Evolutionary conservation across 306 rosid genomes (phyloP), one percentile per base, ranked within the genome.

Genomic region (Adenanthera pavonina): DNA sequence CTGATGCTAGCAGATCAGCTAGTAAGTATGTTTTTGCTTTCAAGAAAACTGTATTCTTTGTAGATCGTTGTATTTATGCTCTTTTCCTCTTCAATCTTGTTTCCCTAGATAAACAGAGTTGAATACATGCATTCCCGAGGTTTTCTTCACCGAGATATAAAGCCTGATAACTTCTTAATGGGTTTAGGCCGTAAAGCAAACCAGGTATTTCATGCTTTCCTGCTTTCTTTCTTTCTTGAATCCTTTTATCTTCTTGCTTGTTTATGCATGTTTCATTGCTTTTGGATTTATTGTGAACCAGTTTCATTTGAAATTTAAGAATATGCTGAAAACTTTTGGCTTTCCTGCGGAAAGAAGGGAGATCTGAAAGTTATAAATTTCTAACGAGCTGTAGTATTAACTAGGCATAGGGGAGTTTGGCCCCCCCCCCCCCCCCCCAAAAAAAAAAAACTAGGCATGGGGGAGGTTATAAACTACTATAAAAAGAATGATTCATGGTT

Each of bases 111-210:
- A 81, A 93, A 90, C 83, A 89, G 99, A 90, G 99, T 93, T 69
- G 99, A 95, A 91, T 95, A 93, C 90, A 89, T 95, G 98, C 99
- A 95, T 78, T 90, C 94, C 60, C 93, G 94, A 68, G 98, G 99
- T 44, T 95, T 95, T 85, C 97, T 95, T 86, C 99, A 95, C 71
- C 99, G 99, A 34, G 99, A 95, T 85, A 95, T 95, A 85, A 95
- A 95, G 93, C 99, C 99, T 54, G 99, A 95, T 84, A 95, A 95
- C 92, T 95, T 93, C 84, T 90, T 95, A 81, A 95, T 95, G 99
- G 99, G 99, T 79, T 85, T 95, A 66, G 99, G 99, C 62, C 98
- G 96, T 61, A 95, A 93, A 86, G 99, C 97, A 81, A 95, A 95
- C 87, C 99, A 95, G 98, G 99, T 95, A 92, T 77, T 20, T 51